Evolutionary conservation across 306 rosid species (phyloP).

Genomic region (Vicia sativa): DNA sequence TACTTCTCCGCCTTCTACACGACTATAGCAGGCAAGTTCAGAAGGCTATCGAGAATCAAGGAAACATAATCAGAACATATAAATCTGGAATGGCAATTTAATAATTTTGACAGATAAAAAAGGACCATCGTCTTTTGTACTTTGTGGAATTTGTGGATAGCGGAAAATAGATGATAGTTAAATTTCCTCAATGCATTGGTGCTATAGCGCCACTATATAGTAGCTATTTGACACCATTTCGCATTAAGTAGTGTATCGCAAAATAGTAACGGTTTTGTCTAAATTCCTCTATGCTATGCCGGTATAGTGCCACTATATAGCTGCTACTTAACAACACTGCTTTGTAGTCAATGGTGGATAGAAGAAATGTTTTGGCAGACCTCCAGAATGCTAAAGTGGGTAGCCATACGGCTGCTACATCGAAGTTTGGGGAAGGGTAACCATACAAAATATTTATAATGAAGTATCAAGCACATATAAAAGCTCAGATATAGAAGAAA

Average conservation of each 20-base stretch:
- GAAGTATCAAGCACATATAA: neutral
- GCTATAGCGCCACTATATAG: no score
- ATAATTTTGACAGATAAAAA: conserved; percentile 5
- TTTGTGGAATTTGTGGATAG: neutral
- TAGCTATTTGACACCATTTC: no score
- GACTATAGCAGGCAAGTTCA: conserved; percentile 88
- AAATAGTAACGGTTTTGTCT: no score
- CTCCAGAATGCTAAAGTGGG: neutral
- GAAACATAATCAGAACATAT: conserved; percentile 26
- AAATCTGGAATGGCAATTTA: conserved; percentile 9
- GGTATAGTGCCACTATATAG: no score
- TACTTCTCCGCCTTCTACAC: conserved; percentile 89
- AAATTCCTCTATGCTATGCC: no score
- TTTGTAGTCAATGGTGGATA: neutral
- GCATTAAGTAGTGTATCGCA: no score
- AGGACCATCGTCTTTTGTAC: neutral
- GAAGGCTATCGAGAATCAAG: conserved; percentile 64
- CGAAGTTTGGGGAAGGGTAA: neutral
- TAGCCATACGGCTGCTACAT: neutral
- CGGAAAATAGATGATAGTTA: no score
- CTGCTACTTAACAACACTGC: no score
- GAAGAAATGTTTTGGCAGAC: neutral
- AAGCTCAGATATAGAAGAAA: conserved; percentile 2
- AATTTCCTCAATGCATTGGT: no score
- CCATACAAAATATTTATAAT: no score